A percentile compares a stretch with the other conserved stretches of the same genome.
These are phyloP conservation scores for Hygrophila difformis DNA, from an alignment of 257 asterid species.

Conservation along the genomic window DNA sequence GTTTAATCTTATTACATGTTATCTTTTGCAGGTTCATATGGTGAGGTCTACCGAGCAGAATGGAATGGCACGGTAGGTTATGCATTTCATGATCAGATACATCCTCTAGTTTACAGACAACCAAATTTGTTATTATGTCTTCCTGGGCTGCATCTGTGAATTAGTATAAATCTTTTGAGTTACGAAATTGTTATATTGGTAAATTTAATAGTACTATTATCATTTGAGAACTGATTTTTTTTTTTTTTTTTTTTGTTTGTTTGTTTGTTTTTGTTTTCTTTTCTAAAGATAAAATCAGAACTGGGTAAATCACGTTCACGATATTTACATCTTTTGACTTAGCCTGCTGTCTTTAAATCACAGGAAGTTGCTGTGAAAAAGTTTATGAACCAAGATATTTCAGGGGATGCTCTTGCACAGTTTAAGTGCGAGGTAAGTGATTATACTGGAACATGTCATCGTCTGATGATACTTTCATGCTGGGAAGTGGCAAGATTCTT, in stretches of 20 bases:
- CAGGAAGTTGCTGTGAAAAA: slow-evolving; percentile 99
- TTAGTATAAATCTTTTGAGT: too few species aligned
- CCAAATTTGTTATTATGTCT: too few species aligned
- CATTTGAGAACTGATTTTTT: too few species aligned
- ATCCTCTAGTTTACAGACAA: too few species aligned
- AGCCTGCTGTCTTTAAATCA: slow-evolving; percentile 14
- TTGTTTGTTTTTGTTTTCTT: not conserved
- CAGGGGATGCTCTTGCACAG: slow-evolving; percentile 85
- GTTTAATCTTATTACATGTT: slow-evolving; percentile 1
- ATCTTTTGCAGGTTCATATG: slow-evolving; percentile 74
- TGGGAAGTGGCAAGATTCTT: slow-evolving; percentile 9
- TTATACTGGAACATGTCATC: not conserved
- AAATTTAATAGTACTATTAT: too few species aligned
- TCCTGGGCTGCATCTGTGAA: too few species aligned
- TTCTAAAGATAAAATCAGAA: not conserved
- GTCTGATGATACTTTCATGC: slow-evolving; percentile 4
- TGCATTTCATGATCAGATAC: too few species aligned
- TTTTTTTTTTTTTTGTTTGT: too few species aligned
- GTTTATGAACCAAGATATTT: slow-evolving; percentile 93
- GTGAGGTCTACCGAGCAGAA: slow-evolving; percentile 93
- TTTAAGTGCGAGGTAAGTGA: slow-evolving; percentile 78
- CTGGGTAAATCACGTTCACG: not conserved
- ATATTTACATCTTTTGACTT: slow-evolving; percentile 1
- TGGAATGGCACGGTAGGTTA: slow-evolving; percentile 92
- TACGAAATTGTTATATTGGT: too few species aligned